Conservation (phyloP, 2,329 filamentous ascomycete species). For the Alternaria sp. region DNA sequence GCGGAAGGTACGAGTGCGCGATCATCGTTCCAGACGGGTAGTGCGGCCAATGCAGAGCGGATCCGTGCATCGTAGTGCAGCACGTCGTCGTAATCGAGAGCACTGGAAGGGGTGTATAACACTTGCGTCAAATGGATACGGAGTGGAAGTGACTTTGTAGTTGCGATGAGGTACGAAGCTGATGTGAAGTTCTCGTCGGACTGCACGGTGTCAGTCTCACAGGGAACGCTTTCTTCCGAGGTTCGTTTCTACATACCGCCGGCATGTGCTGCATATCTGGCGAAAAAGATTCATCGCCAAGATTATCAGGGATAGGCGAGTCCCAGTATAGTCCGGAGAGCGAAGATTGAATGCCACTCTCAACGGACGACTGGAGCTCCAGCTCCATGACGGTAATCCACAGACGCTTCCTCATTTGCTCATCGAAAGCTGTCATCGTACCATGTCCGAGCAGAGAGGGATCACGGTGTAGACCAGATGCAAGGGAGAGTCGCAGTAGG, state of each 20-base stretch:
- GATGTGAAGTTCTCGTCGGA: conserved; percentile 39
- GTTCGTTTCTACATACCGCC: conserved; percentile 3
- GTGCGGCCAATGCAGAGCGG: conserved; percentile 21
- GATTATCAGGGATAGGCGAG: conserved; percentile 56
- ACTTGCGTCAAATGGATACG: conserved; percentile 41
- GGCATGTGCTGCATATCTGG: conserved; percentile 31
- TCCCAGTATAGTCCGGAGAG: conserved; percentile 56
- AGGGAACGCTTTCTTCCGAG: background rate
- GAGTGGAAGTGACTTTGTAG: conserved; percentile 36
- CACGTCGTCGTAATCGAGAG: conserved; percentile 40
- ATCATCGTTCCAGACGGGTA: conserved; percentile 34
- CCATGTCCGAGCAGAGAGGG: conserved; percentile 46
- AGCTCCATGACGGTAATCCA: conserved; percentile 65
- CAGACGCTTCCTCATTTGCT: conserved; percentile 61
- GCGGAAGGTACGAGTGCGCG: conserved; percentile 24
- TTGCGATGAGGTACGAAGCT: conserved; percentile 34
- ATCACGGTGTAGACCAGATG: conserved; percentile 61
- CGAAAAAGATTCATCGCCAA: conserved; percentile 58
- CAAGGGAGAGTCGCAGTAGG: conserved; percentile 60
- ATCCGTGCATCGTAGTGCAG: conserved; percentile 44
- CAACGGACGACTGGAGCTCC: conserved; percentile 62
- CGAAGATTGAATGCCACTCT: conserved; percentile 60
- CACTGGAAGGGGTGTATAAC: conserved; percentile 39
- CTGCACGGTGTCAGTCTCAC: conserved; percentile 1
- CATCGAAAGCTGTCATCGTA: conserved; percentile 51